These are phyloP conservation scores for Gamarada debralockiae DNA, from an alignment of 495 filamentous ascomycete species.

Conservation along the genomic window DNA sequence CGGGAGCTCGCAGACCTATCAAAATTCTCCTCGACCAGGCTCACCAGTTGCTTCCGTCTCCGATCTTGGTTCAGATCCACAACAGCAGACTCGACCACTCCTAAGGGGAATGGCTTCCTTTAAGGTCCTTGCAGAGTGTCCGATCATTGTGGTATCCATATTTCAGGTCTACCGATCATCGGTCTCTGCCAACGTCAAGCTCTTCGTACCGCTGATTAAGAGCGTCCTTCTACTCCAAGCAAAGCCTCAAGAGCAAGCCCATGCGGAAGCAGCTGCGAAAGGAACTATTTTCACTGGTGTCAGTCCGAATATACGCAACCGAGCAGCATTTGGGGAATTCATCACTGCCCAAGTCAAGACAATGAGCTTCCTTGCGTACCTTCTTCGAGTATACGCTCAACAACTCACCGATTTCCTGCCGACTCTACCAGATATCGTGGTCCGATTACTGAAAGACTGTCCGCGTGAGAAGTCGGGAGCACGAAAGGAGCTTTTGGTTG, in stretches of 20 bases:
- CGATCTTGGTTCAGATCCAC: slow-evolving; percentile 69
- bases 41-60: slow-evolving; percentile 79
- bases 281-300: slow-evolving; percentile 87
- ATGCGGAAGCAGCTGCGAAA: slow-evolving; percentile 71
- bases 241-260: slow-evolving; percentile 88
- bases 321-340: slow-evolving; percentile 93
- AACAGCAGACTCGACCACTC: slow-evolving; percentile 74
- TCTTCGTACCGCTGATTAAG: slow-evolving; percentile 92
- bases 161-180: slow-evolving; percentile 85
- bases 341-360: slow-evolving; percentile 98
- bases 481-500: slow-evolving; percentile 91
- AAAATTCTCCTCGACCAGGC: slow-evolving; percentile 82
- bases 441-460: slow-evolving; percentile 88
- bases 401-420: slow-evolving; percentile 88
- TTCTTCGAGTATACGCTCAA: slow-evolving; percentile 82
- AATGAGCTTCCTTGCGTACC: slow-evolving; percentile 96
- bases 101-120: slow-evolving; percentile 96
- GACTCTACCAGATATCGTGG: slow-evolving; percentile 83
- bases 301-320: slow-evolving; percentile 88
- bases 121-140: slow-evolving; percentile 96
- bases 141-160: slow-evolving; percentile 97
- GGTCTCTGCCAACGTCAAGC: slow-evolving; percentile 81
- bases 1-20: slow-evolving; percentile 55
- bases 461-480: slow-evolving; percentile 90
- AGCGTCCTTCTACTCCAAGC: slow-evolving; percentile 85